Evolutionary conservation across 108 stramenopile species (phyloP), one percentile per base, ranked within the genome.

Genomic region (Craspedostauros australis): DNA sequence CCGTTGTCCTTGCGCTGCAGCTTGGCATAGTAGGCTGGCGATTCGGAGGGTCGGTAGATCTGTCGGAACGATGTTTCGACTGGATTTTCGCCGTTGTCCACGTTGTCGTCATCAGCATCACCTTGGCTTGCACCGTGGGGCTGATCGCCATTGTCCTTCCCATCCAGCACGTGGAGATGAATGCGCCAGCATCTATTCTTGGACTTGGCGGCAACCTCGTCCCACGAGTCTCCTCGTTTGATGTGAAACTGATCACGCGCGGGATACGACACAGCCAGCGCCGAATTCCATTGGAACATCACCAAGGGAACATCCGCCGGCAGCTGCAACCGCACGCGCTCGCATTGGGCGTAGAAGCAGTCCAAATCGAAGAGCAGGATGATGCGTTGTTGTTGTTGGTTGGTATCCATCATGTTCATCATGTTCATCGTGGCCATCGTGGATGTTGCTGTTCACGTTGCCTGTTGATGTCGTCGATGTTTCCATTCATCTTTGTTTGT

Each of bases 271-370:
- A 92, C 90, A 14, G 90, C 90, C 54, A 92, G 52, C 11, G 68
- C 77, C 0, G 84, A 86, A 54, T 86, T 83, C 86, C 86, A 88
- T 55, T 84, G 83, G 30, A 91, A 43, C 62, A 88, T 60, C 24
- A 76, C 78, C 31, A 88, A 46, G 2, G 70, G 50, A 4, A 57
- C 57, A 31, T 57, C 42, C 28, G 26, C 53, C 20, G 66, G 61
- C 29, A 86, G 62, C 15, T 82, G 82, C 41, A 92, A 54, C 6
- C 90, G 84, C 11, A 92, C 77, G 0, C 72, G 68, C 60, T 92
- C 90, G 54, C 86, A 88, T 60, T 88, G 86, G 23, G 90, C 90
- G 59, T 92, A 92, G 57, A 92, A 92, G 46, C 86, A 88, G 61
- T 92, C 90, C 82, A 92, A 72, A 62, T 92, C 90, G 6, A 92